Evolutionary conservation across 23 red algal species (phyloP).

Genomic region (Gracilaria gracilis): DNA sequence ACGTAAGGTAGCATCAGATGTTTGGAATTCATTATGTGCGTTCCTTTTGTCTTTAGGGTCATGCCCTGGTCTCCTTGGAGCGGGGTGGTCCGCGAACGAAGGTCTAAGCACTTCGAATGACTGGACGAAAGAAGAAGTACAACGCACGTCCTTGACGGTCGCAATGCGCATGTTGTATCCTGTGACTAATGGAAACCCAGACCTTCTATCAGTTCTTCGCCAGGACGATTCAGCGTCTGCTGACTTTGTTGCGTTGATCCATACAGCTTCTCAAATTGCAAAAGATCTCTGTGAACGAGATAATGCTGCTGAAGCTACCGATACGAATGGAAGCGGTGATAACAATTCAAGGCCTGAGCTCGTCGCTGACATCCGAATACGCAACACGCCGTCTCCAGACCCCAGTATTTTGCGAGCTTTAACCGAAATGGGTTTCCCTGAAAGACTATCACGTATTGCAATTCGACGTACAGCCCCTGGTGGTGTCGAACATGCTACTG

Average conservation of each 20-base stretch:
- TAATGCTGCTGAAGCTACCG: not conserved
- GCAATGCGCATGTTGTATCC: slow-evolving; percentile 46
- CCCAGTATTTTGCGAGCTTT: slow-evolving; percentile 43
- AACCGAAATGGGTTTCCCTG: slow-evolving; percentile 61
- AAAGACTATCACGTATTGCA: slow-evolving; percentile 15
- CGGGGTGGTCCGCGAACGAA: not conserved
- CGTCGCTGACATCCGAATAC: slow-evolving; percentile 11
- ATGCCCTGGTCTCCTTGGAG: slow-evolving; percentile 33
- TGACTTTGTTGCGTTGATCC: slow-evolving; percentile 57
- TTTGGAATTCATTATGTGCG: slow-evolving; percentile 51
- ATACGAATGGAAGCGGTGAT: slow-evolving; percentile 16
- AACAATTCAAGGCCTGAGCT: slow-evolving; percentile 19
- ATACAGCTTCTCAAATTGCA: slow-evolving; percentile 49
- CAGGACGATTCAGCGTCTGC: slow-evolving; percentile 39
- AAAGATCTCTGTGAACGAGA: slow-evolving; percentile 29
- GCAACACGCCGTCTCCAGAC: slow-evolving; percentile 30
- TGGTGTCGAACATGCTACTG: slow-evolving; percentile 45
- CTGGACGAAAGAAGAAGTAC: slow-evolving; percentile 59
- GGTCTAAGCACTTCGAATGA: slow-evolving; percentile 12
- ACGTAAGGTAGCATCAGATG: slow-evolving; percentile 48
- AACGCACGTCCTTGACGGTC: slow-evolving; percentile 38
- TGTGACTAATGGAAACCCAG: slow-evolving; percentile 11
- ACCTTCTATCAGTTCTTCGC: slow-evolving; percentile 47
- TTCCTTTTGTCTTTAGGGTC: slow-evolving; percentile 43
- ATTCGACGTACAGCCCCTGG: slow-evolving; percentile 52